Conservation (phyloP, 2,329 filamentous ascomycete genomes). For the Fusarium sp. region DNA sequence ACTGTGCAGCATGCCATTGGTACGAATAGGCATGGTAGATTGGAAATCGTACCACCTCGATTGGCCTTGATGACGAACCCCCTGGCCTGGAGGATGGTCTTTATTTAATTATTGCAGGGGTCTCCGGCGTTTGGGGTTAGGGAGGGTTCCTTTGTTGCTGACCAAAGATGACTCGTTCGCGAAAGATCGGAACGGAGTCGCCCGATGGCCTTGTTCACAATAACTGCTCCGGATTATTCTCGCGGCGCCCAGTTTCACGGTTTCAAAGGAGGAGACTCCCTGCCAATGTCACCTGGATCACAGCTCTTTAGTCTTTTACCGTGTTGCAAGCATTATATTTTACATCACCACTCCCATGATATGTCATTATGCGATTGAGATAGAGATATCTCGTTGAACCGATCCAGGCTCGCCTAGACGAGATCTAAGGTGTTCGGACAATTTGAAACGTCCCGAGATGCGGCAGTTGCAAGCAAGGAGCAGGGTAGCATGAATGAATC, state of each 20-base stretch:
- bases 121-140: background rate
- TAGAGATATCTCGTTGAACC: background rate
- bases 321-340: background rate
- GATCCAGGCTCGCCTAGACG: background rate
- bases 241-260: background rate
- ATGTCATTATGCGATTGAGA: background rate
- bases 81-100: background rate
- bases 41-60: slow-evolving; percentile 32
- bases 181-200: slow-evolving; percentile 24
- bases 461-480: slow-evolving; percentile 6
- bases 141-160: background rate
- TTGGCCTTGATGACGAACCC: slow-evolving; percentile 5
- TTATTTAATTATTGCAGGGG: background rate
- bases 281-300: background rate
- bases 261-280: background rate
- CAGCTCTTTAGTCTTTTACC: background rate
- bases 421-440: slow-evolving; percentile 14
- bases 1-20: background rate
- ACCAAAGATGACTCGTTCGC: slow-evolving; percentile 10
- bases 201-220: slow-evolving; percentile 4
- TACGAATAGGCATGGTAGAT: background rate
- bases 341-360: too few relatives aligned
- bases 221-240: slow-evolving; percentile 17
- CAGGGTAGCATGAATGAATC: slow-evolving; percentile 8
- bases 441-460: slow-evolving; percentile 17